phyloP scores from a whole-genome alignment of 768 basidiomycete species.

The Ramaria sp. region DNA sequence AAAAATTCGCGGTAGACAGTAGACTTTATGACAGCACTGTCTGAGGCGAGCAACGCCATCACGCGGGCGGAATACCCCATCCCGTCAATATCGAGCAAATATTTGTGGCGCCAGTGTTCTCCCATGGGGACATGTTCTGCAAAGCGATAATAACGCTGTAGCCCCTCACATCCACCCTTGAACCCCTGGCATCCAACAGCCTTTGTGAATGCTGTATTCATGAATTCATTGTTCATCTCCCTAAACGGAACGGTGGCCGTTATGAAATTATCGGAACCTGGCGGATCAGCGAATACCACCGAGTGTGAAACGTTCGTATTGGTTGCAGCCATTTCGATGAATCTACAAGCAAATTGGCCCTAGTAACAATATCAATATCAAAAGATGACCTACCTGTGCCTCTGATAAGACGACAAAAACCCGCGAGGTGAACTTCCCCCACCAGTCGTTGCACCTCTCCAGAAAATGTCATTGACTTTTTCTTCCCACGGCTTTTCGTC shows the following conservation, averaged over 20 bases:
- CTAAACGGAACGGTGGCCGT: constrained; percentile 49
- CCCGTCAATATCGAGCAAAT: constrained; percentile 85
- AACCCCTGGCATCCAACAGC: constrained; percentile 59
- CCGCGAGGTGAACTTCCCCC: constrained; percentile 83
- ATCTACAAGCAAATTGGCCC: constrained; percentile 24
- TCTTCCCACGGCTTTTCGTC: constrained; percentile 85
- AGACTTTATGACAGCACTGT: constrained; percentile 82
- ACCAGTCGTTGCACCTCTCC: constrained; percentile 94
- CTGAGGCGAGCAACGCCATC: constrained; percentile 74
- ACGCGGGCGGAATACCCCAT: constrained; percentile 93
- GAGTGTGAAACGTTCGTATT: constrained; percentile 41
- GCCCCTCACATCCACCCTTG: constrained; percentile 59
- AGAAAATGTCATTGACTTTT: constrained; percentile 83
- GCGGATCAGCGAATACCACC: constrained; percentile 61
- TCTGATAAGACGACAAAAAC: constrained; percentile 72
- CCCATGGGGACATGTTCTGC: constrained; percentile 71
- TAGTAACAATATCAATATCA: constrained; percentile 13
- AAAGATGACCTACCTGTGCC: constrained; percentile 50
- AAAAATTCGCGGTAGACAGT: constrained; percentile 90
- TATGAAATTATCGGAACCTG: constrained; percentile 41
- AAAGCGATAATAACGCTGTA: constrained; percentile 57
- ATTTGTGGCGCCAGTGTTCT: constrained; percentile 88
- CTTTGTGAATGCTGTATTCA: constrained; percentile 84
- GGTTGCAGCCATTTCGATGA: constrained; percentile 71
- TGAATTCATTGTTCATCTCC: constrained; percentile 63